Conservation (phyloP, 2,329 filamentous ascomycete genomes). For the Epichloe sibirici region DNA sequence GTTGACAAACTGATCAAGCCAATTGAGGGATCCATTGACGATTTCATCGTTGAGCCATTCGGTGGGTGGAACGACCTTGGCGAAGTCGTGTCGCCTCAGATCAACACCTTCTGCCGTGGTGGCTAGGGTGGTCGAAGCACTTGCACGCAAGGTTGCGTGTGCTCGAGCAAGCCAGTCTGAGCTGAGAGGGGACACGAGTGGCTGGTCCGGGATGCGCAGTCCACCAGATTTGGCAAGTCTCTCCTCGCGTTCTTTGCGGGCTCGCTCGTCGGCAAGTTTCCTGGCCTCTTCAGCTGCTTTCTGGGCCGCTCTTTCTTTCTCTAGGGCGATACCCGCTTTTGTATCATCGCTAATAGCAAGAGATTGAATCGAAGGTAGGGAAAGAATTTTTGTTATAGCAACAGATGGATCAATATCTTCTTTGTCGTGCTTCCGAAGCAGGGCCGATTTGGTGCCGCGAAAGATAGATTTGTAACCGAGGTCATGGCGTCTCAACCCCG, state of each 20-base stretch:
- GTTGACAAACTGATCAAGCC: slow-evolving; percentile 49
- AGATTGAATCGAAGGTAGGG: slow-evolving; percentile 14
- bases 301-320: slow-evolving; percentile 10
- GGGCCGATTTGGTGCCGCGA: neutral
- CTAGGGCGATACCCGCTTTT: slow-evolving; percentile 6
- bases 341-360: slow-evolving; percentile 19
- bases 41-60: slow-evolving; percentile 70
- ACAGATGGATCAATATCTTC: slow-evolving; percentile 6
- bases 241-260: slow-evolving; percentile 8
- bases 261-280: slow-evolving; percentile 14
- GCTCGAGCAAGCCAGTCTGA: slow-evolving; percentile 16
- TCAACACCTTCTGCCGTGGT: slow-evolving; percentile 36
- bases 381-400: slow-evolving; percentile 16
- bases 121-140: slow-evolving; percentile 25
- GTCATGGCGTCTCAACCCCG: neutral
- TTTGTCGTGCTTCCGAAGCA: neutral
- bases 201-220: slow-evolving; percentile 16
- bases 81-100: slow-evolving; percentile 46
- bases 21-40: slow-evolving; percentile 53
- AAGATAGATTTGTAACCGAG: neutral
- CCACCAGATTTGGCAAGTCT: slow-evolving; percentile 19
- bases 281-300: slow-evolving; percentile 16
- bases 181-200: slow-evolving; percentile 18
- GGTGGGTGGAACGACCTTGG: slow-evolving; percentile 41
- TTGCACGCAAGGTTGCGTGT: slow-evolving; percentile 21